Base-by-base conservation (phyloP, 257 asterid species). In the Capsicum rhomboideum region DNA sequence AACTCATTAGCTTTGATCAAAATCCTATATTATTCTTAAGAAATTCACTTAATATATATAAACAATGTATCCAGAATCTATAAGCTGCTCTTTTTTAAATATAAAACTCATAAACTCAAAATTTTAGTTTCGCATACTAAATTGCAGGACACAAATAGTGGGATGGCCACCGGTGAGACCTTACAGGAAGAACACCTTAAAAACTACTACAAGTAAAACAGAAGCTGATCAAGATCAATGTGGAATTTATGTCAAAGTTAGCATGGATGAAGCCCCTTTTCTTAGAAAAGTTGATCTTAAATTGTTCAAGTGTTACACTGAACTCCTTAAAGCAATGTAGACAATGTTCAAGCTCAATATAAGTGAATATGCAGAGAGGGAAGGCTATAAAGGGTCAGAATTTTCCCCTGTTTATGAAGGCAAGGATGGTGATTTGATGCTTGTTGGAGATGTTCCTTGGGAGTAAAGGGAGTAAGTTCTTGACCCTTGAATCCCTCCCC, bases 231-330 rank as follows among this genome's bases (percentile, higher is more conserved):
- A 81, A 2, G 91, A 88, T 44, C 90, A 85, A 63, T 82, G 87
- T 21, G 72, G 72, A 64, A 28, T 64, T 37, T 64, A 64, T 64
- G 72, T 64, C 42, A 64, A 64, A 64, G 72, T 90, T 87, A 92
- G 93, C 88, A 92, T 91, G 95, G 95, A 92, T 82, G 93, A 93
- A 85, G 95, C 93, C 61, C 93, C 95, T 26, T 92, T 90, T 79
- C 78, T 92, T 59, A 90, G 95, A 86, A 92, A 92, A 83, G 86
- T 92, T n/a, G 93, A 92, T 82, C 87, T 92, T 61, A 92, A 87
- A 67, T 83, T 86, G 80, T 90, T 86, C 49, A 74, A 58, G 10
- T 85, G 86, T 83, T 92, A 92, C 85, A 86, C 42, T 17, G 93
- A 92, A 77, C 91, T 90, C 5, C 89, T 92, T 79, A 87, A 89